A percentile compares a stretch with the other conserved stretches of the same genome.
Evolutionary conservation across 768 basidiomycete genomes (phyloP).

Genomic region (Pulveroboletus frians): DNA sequence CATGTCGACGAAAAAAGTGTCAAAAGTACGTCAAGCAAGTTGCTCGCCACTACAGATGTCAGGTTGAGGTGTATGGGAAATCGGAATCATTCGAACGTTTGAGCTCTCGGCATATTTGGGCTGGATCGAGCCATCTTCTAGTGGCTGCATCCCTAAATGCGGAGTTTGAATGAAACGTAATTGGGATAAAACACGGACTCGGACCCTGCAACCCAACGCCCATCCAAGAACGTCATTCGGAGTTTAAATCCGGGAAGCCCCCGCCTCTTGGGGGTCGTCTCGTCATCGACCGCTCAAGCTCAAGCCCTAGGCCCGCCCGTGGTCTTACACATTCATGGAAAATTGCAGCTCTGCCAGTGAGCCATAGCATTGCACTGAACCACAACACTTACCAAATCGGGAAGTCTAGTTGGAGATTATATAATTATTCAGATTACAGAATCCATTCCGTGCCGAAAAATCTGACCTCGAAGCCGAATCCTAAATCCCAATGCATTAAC

Average conservation of each 20-base stretch:
- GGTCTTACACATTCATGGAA: neutral
- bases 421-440: no score
- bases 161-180: slow-evolving; percentile 12
- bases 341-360: neutral
- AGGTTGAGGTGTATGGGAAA: slow-evolving; percentile 5
- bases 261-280: neutral
- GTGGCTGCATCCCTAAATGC: neutral
- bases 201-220: neutral
- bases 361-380: no score
- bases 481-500: no score
- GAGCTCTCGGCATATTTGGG: slow-evolving; percentile 14
- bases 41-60: slow-evolving; percentile 4
- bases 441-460: no score
- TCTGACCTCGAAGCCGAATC: no score
- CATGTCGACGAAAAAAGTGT: slow-evolving; percentile 33
- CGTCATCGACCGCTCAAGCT: neutral
- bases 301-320: neutral
- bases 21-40: slow-evolving; percentile 1
- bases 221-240: neutral
- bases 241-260: neutral
- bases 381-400: neutral
- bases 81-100: slow-evolving; percentile 10
- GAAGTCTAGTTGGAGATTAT: neutral
- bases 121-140: slow-evolving; percentile 2
- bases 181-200: no score